Conservation (phyloP, 805 yeast genomes). For the Yarrowia hollandica region DNA sequence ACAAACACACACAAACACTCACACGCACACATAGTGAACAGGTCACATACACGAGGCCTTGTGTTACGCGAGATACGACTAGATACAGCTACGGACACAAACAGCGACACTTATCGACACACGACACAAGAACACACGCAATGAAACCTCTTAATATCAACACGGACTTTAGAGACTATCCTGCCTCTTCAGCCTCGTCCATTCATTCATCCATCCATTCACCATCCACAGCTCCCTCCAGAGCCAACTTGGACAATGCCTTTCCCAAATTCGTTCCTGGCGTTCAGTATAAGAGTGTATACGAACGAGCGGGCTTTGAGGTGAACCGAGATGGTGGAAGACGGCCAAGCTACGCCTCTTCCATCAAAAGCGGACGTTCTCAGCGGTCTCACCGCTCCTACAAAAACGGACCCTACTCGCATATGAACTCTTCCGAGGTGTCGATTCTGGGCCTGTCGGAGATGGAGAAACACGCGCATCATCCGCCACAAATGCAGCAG, state of each 20-base stretch:
- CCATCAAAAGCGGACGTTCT: neutral
- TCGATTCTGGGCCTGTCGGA: constrained; percentile 6
- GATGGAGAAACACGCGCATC: neutral
- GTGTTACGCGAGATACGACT: too few species aligned
- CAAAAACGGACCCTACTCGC: constrained; percentile 6
- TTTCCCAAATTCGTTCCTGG: constrained; percentile 46
- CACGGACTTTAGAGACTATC: constrained; percentile 5
- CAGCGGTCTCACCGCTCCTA: neutral
- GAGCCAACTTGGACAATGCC: constrained; percentile 41
- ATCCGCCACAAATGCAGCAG: neutral
- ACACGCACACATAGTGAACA: neutral
- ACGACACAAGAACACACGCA: too few species aligned
- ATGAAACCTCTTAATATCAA: constrained; percentile 6
- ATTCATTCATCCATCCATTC: constrained; percentile 8
- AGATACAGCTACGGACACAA: too few species aligned
- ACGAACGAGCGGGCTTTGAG: constrained; percentile 48
- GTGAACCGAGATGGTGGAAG: constrained; percentile 34
- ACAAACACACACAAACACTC: too few species aligned
- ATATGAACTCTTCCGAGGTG: constrained; percentile 16
- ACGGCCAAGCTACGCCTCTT: neutral
- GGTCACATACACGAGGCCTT: neutral
- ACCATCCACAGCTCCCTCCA: neutral
- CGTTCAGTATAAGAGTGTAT: constrained; percentile 41
- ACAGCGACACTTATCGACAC: too few species aligned
- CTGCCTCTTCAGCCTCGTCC: constrained; percentile 10